Percentiles rank a stretch among this genome's conserved stretches.
These are phyloP conservation scores for Botryosphaeria dothidea DNA, from an alignment of 2,329 filamentous ascomycete genomes.

Conservation along the genomic window DNA sequence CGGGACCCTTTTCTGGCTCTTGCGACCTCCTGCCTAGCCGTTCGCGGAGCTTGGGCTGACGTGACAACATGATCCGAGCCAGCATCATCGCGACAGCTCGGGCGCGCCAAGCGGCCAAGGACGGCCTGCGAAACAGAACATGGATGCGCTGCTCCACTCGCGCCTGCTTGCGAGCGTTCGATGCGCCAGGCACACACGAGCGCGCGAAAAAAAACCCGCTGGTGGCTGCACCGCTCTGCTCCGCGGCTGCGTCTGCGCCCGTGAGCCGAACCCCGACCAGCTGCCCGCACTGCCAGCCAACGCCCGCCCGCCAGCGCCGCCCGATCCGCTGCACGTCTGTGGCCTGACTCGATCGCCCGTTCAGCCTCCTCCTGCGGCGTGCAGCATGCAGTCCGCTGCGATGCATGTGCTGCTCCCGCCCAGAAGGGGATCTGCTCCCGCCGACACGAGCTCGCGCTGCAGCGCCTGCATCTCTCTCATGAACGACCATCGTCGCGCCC, in stretches of 20 bases:
- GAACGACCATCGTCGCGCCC: not conserved
- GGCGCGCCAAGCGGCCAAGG: conserved; percentile 15
- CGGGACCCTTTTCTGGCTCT: conserved; percentile 15
- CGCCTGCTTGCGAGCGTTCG: conserved; percentile 11
- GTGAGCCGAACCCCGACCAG: no score
- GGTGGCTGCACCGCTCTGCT: not conserved
- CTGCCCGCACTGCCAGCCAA: not conserved
- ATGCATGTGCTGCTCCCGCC: not conserved
- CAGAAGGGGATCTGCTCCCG: not conserved
- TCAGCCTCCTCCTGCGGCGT: conserved; percentile 12
- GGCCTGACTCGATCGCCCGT: conserved; percentile 5
- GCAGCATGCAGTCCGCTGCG: not conserved
- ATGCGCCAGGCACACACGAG: conserved; percentile 9
- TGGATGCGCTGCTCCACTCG: conserved; percentile 14
- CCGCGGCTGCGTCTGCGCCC: no score
- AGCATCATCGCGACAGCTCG: conserved; percentile 18
- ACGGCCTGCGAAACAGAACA: conserved; percentile 17
- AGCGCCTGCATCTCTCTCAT: not conserved
- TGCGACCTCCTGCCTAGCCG: conserved; percentile 19
- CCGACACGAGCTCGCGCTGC: not conserved
- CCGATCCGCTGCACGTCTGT: not conserved
- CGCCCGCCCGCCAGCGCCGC: not conserved
- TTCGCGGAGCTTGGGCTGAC: conserved; percentile 18
- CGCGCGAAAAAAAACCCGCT: not conserved
- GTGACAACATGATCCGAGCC: conserved; percentile 20